Evolutionary conservation across 2,329 filamentous ascomycete genomes (phyloP).

Genomic region (Geosmithia flava): DNA sequence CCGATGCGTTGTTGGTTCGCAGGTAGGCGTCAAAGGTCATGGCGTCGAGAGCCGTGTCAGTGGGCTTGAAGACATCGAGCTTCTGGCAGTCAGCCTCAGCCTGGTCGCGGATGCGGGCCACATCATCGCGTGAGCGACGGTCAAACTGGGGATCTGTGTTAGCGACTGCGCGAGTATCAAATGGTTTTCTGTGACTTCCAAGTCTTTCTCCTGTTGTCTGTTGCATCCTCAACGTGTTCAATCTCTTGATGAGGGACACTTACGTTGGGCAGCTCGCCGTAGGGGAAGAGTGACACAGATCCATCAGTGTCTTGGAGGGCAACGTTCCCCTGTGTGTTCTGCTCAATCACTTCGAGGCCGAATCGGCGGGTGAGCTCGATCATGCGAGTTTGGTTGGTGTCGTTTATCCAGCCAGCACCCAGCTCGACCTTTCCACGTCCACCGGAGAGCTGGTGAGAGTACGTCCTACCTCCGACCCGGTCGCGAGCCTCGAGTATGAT

Average conservation of each 20-base stretch:
- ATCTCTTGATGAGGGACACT: background rate
- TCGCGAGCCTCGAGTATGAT: conserved; percentile 35
- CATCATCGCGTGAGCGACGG: background rate
- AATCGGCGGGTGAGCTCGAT: conserved; percentile 23
- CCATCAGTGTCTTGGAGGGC: conserved; percentile 27
- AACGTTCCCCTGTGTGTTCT: conserved; percentile 30
- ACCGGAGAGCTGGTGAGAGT: conserved; percentile 17
- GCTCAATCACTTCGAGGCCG: conserved; percentile 28
- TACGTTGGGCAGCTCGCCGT: conserved; percentile 11
- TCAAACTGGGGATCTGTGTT: no score
- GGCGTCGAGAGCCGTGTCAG: conserved; percentile 9
- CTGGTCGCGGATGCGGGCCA: conserved; percentile 10
- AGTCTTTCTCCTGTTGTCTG: background rate
- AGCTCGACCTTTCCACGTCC: conserved; percentile 30
- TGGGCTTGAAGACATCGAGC: conserved; percentile 10
- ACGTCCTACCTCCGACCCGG: conserved; percentile 39
- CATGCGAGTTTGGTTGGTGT: conserved; percentile 34
- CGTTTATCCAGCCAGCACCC: conserved; percentile 49
- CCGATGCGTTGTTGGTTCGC: conserved; percentile 8
- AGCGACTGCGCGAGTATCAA: no score
- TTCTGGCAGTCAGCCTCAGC: conserved; percentile 13
- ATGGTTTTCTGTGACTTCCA: background rate
- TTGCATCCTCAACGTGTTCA: no score
- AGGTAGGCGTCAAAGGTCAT: conserved; percentile 16
- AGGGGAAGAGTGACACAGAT: conserved; percentile 6